phyloP scores from a whole-genome alignment of 1,139 yeast genomes.

The Tardiomyces depauwii region DNA sequence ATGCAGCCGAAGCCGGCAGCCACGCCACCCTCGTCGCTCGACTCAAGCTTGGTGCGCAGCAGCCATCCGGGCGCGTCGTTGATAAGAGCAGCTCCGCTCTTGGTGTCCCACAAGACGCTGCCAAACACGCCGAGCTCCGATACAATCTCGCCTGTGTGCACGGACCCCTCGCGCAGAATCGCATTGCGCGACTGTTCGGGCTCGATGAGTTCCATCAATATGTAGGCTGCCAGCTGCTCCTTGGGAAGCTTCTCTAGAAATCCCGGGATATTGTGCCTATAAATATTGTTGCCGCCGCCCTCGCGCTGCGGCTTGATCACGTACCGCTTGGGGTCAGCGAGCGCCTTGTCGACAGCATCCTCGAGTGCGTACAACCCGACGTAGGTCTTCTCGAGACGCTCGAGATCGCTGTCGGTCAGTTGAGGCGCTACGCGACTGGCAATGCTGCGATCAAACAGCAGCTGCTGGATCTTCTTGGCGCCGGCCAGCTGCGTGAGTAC shows the following conservation, averaged over 20 bases:
- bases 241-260: slow-evolving; percentile 54
- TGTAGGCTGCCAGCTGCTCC: slow-evolving; percentile 79
- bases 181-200: slow-evolving; percentile 61
- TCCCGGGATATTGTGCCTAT: slow-evolving; percentile 69
- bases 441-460: slow-evolving; percentile 47
- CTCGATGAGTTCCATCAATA: slow-evolving; percentile 83
- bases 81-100: slow-evolving; percentile 39
- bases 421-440: slow-evolving; percentile 39
- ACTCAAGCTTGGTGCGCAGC: slow-evolving; percentile 74
- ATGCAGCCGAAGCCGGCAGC: slow-evolving; percentile 98
- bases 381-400: slow-evolving; percentile 47
- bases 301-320: slow-evolving; percentile 96
- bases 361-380: slow-evolving; percentile 84
- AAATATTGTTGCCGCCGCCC: slow-evolving; percentile 90
- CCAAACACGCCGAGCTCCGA: slow-evolving; percentile 93
- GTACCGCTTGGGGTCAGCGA: slow-evolving; percentile 52
- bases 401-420: slow-evolving; percentile 27
- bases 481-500: slow-evolving; percentile 84
- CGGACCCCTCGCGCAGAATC: slow-evolving; percentile 55
- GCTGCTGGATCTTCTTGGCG: slow-evolving; percentile 84
- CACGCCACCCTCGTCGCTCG: slow-evolving; percentile 94
- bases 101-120: slow-evolving; percentile 60
- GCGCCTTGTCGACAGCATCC: slow-evolving; percentile 47
- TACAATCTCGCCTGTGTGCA: slow-evolving; percentile 57
- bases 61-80: slow-evolving; percentile 77